Conservation (phyloP, 2,329 filamentous ascomycete genomes). For the Nannizzia gypsea region DNA sequence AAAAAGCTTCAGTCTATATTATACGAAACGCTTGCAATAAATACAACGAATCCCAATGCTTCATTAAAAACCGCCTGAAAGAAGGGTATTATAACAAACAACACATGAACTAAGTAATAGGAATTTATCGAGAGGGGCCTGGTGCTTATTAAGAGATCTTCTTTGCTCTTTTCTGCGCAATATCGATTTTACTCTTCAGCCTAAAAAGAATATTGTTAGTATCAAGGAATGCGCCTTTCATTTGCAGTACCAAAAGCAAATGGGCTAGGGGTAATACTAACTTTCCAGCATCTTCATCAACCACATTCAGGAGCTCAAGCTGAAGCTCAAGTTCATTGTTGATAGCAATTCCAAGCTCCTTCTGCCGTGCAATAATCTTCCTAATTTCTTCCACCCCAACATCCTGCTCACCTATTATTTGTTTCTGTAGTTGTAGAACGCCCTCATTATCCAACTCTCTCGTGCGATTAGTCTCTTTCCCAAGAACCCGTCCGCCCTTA, state of each 20-base stretch:
- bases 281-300: constrained; percentile 48
- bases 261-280: constrained; percentile 18
- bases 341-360: constrained; percentile 51
- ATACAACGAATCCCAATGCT: neutral
- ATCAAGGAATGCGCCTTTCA: neutral
- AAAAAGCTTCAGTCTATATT: neutral
- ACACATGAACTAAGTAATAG: neutral
- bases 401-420: constrained; percentile 52
- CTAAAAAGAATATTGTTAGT: constrained; percentile 16
- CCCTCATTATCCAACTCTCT: constrained; percentile 53
- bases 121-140: neutral
- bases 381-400: constrained; percentile 47
- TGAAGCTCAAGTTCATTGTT: constrained; percentile 51
- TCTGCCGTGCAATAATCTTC: constrained; percentile 47
- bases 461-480: constrained; percentile 49
- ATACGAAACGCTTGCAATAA: neutral
- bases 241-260: neutral
- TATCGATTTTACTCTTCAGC: constrained; percentile 35
- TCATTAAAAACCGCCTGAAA: neutral
- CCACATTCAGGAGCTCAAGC: constrained; percentile 47
- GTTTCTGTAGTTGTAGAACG: constrained; percentile 50
- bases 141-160: constrained; percentile 35
- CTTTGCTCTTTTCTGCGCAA: constrained; percentile 37
- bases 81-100: neutral
- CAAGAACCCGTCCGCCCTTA: constrained; percentile 39